Evolutionary conservation across 805 yeast species (phyloP), one percentile per base, ranked within the genome.

Genomic region (Kodamaea nitidulidarum): DNA sequence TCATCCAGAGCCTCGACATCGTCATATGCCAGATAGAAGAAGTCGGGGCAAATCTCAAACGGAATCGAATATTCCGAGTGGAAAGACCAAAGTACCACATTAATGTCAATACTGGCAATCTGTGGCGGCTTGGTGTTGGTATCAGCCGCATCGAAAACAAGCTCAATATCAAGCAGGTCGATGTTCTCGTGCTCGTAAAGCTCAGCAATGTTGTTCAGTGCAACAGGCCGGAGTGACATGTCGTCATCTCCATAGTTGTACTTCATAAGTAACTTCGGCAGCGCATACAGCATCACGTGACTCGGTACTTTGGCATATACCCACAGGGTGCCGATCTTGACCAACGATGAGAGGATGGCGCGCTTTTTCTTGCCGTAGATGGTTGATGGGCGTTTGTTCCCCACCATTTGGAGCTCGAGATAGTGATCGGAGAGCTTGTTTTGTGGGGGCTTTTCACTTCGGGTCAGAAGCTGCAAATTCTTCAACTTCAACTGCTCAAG

Each of bases 21-120:
- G 8, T 39, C 35, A 8, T 28, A 15, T 55, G 53, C 53, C 16
- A 61, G 51, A 41, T 69, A 67, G 47, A 67, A 65, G 46, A 69
- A 68, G 41, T 69, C 74, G 39, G 65, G 67, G 8, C 61, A 66
- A 15, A 69, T 44, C 18, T 58, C 55, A 34, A 63, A 49, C 4
- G 72, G 73, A 21, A 69, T 47, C 3, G 73, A 72, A 39, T 59
- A 67, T 16, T 65, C 71, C 3, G 72, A 54, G 29, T 55, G 50
- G 46, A 61, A 66, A 1, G 73, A 49, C 73, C 73, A 68, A 11
- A 65, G 55, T 2, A 68, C 63, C 6, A 68, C 48, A 41, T 64
- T 67, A 15, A 55, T 42, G 10, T 67, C 73, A 11, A 69, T 51
- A 41, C 42, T 50, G 12, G 55, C 47, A 12, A 69, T 62, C 7